Conservation (phyloP, 2,329 filamentous ascomycete species). For the Magnaporthiopsis incrustans region DNA sequence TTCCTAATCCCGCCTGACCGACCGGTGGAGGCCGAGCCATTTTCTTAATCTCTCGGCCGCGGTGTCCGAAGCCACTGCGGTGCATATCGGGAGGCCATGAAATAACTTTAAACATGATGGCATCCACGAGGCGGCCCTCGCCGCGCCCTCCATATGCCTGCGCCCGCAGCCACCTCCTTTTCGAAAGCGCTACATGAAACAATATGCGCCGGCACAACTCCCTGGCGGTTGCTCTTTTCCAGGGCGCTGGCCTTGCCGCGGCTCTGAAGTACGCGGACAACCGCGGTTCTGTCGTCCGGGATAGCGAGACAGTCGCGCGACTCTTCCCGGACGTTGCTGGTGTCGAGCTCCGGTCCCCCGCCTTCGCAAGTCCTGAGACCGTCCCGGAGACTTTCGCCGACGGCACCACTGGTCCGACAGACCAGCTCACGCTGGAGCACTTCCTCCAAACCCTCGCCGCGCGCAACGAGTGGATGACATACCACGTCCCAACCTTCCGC, state of each 20-base stretch:
- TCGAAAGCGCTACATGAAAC: background rate
- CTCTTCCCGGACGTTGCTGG: background rate
- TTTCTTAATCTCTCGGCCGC: background rate
- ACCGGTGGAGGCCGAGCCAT: too few relatives aligned
- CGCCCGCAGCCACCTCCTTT: background rate
- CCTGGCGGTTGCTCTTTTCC: background rate
- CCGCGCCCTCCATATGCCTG: background rate
- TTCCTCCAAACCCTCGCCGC: constrained; percentile 4
- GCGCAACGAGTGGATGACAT: constrained; percentile 6
- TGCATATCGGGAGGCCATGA: too few relatives aligned
- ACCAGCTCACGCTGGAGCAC: background rate
- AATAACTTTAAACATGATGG: too few relatives aligned
- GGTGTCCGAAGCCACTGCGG: too few relatives aligned
- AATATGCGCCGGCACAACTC: background rate
- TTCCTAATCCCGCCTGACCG: background rate
- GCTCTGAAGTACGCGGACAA: constrained; percentile 4
- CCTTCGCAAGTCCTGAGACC: background rate
- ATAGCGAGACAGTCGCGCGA: background rate
- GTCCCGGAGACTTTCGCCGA: background rate
- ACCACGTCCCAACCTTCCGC: background rate
- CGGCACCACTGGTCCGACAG: constrained; percentile 1
- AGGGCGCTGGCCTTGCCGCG: background rate
- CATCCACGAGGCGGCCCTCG: too few relatives aligned
- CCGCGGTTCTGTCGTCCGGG: constrained; percentile 1
- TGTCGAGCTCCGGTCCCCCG: background rate